Base-by-base conservation (phyloP, 1,284 basidiomycete species). In the Coniophora puteana region DNA sequence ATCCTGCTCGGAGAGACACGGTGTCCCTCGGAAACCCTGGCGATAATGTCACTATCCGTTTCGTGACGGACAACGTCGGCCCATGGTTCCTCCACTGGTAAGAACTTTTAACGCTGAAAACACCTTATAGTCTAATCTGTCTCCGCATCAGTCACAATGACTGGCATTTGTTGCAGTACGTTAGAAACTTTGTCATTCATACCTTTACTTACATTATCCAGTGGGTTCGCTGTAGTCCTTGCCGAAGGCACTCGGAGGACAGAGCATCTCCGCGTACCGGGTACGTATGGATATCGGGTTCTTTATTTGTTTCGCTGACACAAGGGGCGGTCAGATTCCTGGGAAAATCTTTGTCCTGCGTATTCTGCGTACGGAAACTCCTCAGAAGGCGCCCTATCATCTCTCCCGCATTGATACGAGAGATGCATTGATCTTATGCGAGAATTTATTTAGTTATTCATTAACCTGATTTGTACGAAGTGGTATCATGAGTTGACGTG, bases 1-100 rank as follows among this genome's bases (percentile, higher is more conserved):
- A 66, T 31, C 63, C 62, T n/a, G 36, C 60, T 21, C 48, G 45
- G 43, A 47, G 61, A 10, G 58, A 65, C 42, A 59, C 51, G 3
- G 53, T 55, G 36, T 62, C 53, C 16, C 57, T 58, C 45, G 65
- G 65, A 18, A 55, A 47, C 16, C 24, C 55, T 33, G 44, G 43
- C 0, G 63, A 61, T 7, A 63, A 61, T 14, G 46, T 57, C 21
- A 58, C 61, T 3, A 46, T 58, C 36, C 61, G 57, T 17, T 58
- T 58, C 32, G 23, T 48, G n/a, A 58, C 54, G 49, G 50, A 25
- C 57, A 54, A 36, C 23, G 28, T 36, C 57, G 41, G 30, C 54
- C 48, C 31, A 58, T 50, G 20, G 57, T 31, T 45, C 58, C 53
- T 58, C 20, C 50, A 36, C 22, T 22, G 22, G 5, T 60, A 43